Base-by-base conservation (phyloP, 1,284 basidiomycete species). In the Wolfiporia cocos region DNA sequence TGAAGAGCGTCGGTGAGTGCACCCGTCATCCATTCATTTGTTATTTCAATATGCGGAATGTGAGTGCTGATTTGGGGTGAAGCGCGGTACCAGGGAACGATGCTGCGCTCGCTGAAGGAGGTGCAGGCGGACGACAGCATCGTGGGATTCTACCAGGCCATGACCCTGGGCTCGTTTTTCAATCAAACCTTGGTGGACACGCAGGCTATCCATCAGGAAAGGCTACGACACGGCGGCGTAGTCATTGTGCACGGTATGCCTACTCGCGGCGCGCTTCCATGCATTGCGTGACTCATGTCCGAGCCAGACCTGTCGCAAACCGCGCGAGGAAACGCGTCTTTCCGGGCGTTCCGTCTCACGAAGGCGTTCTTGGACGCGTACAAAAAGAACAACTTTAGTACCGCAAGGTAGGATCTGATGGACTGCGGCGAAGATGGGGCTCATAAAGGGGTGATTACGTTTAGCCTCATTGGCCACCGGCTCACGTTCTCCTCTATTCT, bases 111-210 rank as follows among this genome's bases (percentile, higher is more conserved):
- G 31, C 69, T 95, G 58, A 86, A 88, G 57, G 91, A 97, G 62
- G 92, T 98, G 47, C 89, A 92, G 62, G 83, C 87, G 42, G 94
- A 97, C 59, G 93, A 95, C 63, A 92, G 88, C 54, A 81, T 96
- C 37, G 90, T 99, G 44, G 96, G 96, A 34, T 92, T 97, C 66
- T 99, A 99, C 73, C 92, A 96, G 63, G 87, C 86, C 35, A 91
- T 86, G 35, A 81, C 84, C 15, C 74, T 92, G 39, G 92, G 92
- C 30, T 92, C 92, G n/a, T 97, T 95, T 66, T 86, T 91, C 66
- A 88, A 84, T 56, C 88, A 92, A 59, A 79, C 81, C n/a, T 68
- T 96, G 36, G 74, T 98, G 39, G 92, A 97, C 48, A 87, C 91
- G 12, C 87, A 96, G 62, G 81, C 85, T 29, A 78, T 88, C 54